Base-by-base conservation (phyloP, 352 stramenopile species). In the Globisporangium rhizosaccharum region DNA sequence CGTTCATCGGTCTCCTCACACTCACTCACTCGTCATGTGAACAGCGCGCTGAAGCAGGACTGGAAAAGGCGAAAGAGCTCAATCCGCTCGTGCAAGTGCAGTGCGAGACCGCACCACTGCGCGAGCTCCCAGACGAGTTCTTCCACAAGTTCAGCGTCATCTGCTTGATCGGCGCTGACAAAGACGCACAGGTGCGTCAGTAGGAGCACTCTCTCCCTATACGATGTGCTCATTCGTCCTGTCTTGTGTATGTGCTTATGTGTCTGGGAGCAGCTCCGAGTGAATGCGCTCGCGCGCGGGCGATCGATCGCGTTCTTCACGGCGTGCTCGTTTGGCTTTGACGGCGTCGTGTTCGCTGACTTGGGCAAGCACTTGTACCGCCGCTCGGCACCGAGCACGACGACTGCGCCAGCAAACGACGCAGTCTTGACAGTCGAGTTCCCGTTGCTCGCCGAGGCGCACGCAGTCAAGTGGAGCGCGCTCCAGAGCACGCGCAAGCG, bases 21-120 rank as follows among this genome's bases (percentile, higher is more conserved):
- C 33, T 39, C 33, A 12, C 33, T 39, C 33, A 8, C 33, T 39
- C 33, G 30, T 36, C 7, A 39, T 12, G 33, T 12, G 33, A 10
- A 36, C 59, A 96, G 83, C 78, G 78, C 26, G 90, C 81, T 10
- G 77, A 88, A 42, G 87, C 71, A 51, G 80, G 94, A 57, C 63
- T 96, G 59, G 65, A 82, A 7, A 75, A 87, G 18, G 87, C 98
- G 18, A 85, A 96, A 65, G 94, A 98, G 59, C 81, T 99, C 18
- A 99, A 99, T 75, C 92, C 92, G 11, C 69, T 99, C 4, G 85
- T 98, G 37, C 71, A 73, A 18, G 95, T 98, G 41, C 53, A 82
- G 20, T 89, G 82, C 71, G 78, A 90, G 57, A 95, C 91, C 11
- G 84, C 58, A 41, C 65, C 60, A 53, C 74, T 82, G 14, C 76